Evolutionary conservation across 495 filamentous ascomycete genomes (phyloP), one percentile per base, ranked within the genome.

Genomic region (Xylaria intraflava): DNA sequence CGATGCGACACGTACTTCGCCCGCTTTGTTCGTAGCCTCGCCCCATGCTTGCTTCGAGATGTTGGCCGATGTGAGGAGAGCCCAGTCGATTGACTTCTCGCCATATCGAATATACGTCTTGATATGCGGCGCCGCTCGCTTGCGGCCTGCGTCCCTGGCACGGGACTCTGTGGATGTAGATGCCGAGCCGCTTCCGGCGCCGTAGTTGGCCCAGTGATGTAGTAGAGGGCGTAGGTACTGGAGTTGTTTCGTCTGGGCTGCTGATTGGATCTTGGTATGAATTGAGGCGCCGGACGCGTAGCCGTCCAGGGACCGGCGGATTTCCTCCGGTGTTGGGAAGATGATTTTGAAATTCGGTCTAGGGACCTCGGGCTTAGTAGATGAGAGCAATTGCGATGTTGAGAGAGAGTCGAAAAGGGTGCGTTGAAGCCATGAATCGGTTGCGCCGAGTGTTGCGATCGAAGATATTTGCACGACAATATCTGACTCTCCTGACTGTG

Each of bases 21-120:
- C 80, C 10, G 67, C 62, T 6, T 67, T 57, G 49, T 78, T 80
- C 6, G 66, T 43, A 14, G 71, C 72, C 14, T 82, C 79, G n/a
- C 90, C 90, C 90, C 90, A 96, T 0, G 90, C 90, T 64, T 95
- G 90, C 50, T 83, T 94, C 0, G 87, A 92, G 3, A 96, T 68
- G 59, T 95, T 95, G 12, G 90, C 89, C 8, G 87, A 89, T 1
- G 88, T 90, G 6, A 93, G 62, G 59, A 96, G 78, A 17, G 88
- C 89, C 90, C 90, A 96, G 60, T 92, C 88, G 33, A 95, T 88
- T 55, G 75, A 71, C 1, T 54, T 60, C 48, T 81, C 70, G 9
- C 73, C 62, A 62, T 84, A 94, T 4, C 88, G 82, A 42, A 92
- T 82, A 54, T 93, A 96, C 0, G 90, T 95, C 65, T 96, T 96